Base-by-base conservation (phyloP, 2,329 filamentous ascomycete species). In the Drechslerella dactyloides region DNA sequence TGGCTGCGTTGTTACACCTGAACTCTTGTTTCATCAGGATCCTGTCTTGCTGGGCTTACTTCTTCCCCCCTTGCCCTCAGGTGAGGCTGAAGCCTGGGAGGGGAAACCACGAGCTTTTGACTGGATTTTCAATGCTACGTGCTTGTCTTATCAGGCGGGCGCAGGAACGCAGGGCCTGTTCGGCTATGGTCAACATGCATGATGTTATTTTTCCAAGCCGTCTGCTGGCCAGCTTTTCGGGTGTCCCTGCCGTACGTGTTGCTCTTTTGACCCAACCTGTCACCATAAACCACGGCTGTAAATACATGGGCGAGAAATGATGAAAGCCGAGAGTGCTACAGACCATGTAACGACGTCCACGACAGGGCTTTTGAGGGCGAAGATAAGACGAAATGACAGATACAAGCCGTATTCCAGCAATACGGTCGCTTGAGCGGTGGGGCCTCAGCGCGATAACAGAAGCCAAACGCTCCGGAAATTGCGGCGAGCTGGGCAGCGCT, bases 401-500 rank as follows among this genome's bases (percentile, higher is more conserved):
- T 55, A 8, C 52, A 40, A 17, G 13, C 2, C 11, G n/a, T 55
- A 13, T 10, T 6, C 30, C n/a, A 52, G 51, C 52, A 48, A 62
- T 54, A 62, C 44, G 58, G 51, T 57, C 40, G 53, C n/a, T 35
- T 3, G 10, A n/a, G 11, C 7, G 10, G 19, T 33, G 21, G 15
- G 7, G 21, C 11, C 27, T 23, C 40, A 33, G 33, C 33, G 42
- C 17, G 58, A 62, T 62, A 46, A 54, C 21, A 54, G 27, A 61
- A 37, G n/a, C 11, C 40, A 19, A 53, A 17, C 13, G 13, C 3
- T 42, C 35, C 51, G 59, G 66, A 70, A 64, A 64, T 70, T 70
- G 55, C 56, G 60, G 19, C 59, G 59, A 55, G 50, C 44, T 64
- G 59, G 58, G 13, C 13, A 13, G 33, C 33, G 33, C 33, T 37